These are phyloP conservation scores for Avicennia marina DNA, from an alignment of 257 asterid species.

Conservation along the genomic window DNA sequence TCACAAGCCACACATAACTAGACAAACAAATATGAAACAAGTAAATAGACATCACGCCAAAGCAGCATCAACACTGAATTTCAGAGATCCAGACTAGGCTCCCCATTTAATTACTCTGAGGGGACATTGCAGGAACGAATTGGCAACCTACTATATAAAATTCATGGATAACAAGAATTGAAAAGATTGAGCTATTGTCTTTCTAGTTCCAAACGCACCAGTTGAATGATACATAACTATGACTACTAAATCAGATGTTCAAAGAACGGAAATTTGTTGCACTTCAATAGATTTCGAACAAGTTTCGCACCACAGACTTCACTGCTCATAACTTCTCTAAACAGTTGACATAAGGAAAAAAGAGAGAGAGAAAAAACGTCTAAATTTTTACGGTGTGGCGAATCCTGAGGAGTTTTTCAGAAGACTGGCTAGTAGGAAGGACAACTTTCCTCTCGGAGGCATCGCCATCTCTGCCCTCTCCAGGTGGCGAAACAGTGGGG, in stretches of 20 bases:
- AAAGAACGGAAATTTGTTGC: not conserved
- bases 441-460: constrained; percentile 30
- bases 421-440: constrained; percentile 86
- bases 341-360: not conserved
- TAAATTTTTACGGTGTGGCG: constrained; percentile 68
- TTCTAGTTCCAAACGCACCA: not conserved
- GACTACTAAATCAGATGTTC: not conserved
- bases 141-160: not conserved
- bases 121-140: not conserved
- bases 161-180: not conserved
- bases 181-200: not conserved
- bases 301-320: not conserved
- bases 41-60: not conserved
- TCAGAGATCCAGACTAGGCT: not conserved
- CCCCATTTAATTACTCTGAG: not conserved
- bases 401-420: constrained; percentile 64
- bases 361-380: not conserved
- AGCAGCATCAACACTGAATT: not conserved
- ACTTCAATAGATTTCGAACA: not conserved
- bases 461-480: constrained; percentile 11
- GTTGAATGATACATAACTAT: not conserved
- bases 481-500: constrained; percentile 27
- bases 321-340: not conserved
- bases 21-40: not conserved
- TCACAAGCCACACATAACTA: not conserved